Evolutionary conservation across 176 grass and related monocot genomes (phyloP).

Genomic region (Phyllostachys edulis): DNA sequence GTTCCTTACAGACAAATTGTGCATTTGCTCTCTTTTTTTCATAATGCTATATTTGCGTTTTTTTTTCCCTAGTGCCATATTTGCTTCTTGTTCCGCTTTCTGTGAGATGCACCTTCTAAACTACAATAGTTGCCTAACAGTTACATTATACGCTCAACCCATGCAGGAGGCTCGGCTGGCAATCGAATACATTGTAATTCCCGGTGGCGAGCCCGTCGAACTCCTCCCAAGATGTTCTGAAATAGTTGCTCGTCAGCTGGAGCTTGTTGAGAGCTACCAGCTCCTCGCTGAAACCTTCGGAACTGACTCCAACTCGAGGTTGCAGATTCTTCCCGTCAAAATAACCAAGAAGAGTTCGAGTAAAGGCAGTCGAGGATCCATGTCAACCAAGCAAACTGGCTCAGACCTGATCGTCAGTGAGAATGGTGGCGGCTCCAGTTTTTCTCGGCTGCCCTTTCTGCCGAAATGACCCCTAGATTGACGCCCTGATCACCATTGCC

Average conservation of each 20-base stretch:
- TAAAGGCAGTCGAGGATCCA: slow-evolving; percentile 6
- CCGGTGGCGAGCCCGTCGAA: slow-evolving; percentile 83
- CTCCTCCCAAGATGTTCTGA: slow-evolving; percentile 92
- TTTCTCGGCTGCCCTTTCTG: slow-evolving; percentile 80
- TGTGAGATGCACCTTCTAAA: slow-evolving; percentile 15
- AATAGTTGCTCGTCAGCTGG: slow-evolving; percentile 88
- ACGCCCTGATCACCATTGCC: slow-evolving; percentile 33
- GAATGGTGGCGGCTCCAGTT: slow-evolving; percentile 50
- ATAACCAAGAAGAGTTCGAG: slow-evolving; percentile 57
- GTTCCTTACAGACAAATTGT: not conserved
- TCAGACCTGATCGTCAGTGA: slow-evolving; percentile 56
- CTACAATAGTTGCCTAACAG: slow-evolving; percentile 9
- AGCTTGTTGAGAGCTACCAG: slow-evolving; percentile 97
- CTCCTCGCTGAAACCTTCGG: slow-evolving; percentile 83
- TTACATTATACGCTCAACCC: not conserved
- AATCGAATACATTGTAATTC: slow-evolving; percentile 97
- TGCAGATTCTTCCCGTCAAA: slow-evolving; percentile 96
- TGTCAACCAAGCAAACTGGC: slow-evolving; percentile 43
- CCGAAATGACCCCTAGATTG: slow-evolving; percentile 60
- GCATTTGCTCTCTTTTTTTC: not conserved
- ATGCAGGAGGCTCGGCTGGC: slow-evolving; percentile 80
- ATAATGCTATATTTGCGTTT: not conserved
- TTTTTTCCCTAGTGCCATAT: not conserved
- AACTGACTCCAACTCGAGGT: slow-evolving; percentile 78
- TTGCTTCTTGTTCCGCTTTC: slow-evolving; percentile 6